phyloP scores from a whole-genome alignment of 129 eudicot species.

The Gnaphalium uliginosum region DNA sequence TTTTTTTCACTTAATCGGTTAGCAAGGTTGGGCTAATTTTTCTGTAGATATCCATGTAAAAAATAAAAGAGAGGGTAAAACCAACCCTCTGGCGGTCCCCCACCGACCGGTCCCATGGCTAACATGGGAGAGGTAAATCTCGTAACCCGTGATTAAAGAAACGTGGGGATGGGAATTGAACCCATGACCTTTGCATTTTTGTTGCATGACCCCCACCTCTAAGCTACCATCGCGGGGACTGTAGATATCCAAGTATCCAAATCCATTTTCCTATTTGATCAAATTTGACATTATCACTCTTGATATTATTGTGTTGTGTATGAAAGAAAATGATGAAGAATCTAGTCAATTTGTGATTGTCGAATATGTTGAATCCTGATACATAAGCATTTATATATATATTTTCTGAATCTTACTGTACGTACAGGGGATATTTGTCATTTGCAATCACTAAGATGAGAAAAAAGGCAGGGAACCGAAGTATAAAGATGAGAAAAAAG shows the following conservation, averaged over 20 bases:
- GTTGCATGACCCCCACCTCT: background rate
- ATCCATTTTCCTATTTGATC: background rate
- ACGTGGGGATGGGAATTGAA: no score
- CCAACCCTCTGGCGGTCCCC: background rate
- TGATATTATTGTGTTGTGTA: background rate
- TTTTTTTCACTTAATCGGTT: background rate
- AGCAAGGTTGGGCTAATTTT: conserved; percentile 8
- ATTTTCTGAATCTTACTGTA: conserved; percentile 10
- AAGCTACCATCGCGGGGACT: background rate
- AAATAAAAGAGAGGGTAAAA: no score
- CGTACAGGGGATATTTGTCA: background rate
- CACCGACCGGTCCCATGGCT: background rate
- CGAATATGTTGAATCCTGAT: background rate
- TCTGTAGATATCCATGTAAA: no score
- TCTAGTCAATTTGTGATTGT: background rate
- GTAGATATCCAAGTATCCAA: background rate
- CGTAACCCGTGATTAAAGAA: no score
- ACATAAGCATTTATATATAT: background rate
- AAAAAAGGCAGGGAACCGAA: no score
- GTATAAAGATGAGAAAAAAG: no score
- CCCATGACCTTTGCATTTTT: background rate
- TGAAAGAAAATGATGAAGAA: background rate
- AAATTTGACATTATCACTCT: background rate
- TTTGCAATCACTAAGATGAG: background rate
- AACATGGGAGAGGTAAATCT: background rate